Base-by-base conservation (phyloP, 1,284 basidiomycete species). In the Sporisorium scitamineum region DNA sequence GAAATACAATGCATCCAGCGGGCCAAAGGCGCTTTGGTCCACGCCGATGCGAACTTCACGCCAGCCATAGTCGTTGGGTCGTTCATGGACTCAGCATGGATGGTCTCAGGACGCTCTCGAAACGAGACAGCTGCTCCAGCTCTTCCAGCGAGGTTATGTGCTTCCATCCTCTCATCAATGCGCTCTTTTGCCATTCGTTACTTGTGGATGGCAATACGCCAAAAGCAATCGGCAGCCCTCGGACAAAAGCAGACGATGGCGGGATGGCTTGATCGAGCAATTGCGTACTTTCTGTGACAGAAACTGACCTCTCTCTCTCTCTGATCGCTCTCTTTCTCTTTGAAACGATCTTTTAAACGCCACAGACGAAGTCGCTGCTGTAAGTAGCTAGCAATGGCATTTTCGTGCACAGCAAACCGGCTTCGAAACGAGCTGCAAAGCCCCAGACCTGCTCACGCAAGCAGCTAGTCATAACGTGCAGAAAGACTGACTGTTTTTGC, bases 311-410 rank as follows among this genome's bases (percentile, higher is more conserved):
- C 34, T 37, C 24, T 45, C n/a, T 48, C 24, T 29, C 11, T 18
- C 37, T 16, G n/a, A n/a, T n/a, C n/a, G n/a, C n/a, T 39, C 39
- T 41, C 9, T 34, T 51, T 31, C 14, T 31, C 34, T 44, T 16
- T 13, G n/a, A 37, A 5, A 24, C 22, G 29, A n/a, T 20, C 13
- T 26, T 45, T 16, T 22, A 14, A 37, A 9, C 50, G 13, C 45
- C 59, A 61, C 61, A 83, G 83, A 84, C 80, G 83, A 84, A 79
- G 83, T 84, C 76, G 83, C 82, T 80, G 83, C 83, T 73, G 81
- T 83, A 72, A 73, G 81, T 80, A 51, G 52, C 51, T 31, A 45
- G 26, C 34, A 29, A 24, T 26, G 16, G 34, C 53, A 22, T n/a
- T 11, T 7, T 0, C 13, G 42, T 50, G 52, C 53, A 31, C 27